Base-by-base conservation (phyloP, 2,329 filamentous ascomycete genomes). In the Xylariaceae sp. region DNA sequence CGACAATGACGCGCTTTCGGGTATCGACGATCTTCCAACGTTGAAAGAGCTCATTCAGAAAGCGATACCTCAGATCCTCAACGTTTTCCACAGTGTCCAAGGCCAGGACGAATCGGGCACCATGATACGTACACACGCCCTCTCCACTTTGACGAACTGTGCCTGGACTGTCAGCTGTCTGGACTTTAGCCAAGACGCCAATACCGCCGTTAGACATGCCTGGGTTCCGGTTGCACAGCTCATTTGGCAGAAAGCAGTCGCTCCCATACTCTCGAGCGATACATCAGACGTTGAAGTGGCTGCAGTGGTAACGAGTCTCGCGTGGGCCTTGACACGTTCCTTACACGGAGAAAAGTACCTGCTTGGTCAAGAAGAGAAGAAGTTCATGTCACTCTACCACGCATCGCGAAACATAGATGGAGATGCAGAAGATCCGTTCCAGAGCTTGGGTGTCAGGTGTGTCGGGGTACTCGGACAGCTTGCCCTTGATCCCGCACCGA, bases 401-500 rank as follows among this genome's bases (percentile, higher is more conserved):
- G 81, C 81, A 19, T 80, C 80, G 18, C 76, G 72, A 59, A 64
- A 52, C 53, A 58, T 74, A 19, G 66, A 62, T 33, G 59, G 60
- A 45, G 57, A 59, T 19, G 42, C 60, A 2, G 66, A 73, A 7
- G 82, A 85, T 54, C 78, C 81, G 27, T 82, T 85, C 68, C 81
- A 82, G 64, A 72, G 73, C 35, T 74, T 86, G 2, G 77, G 81
- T 27, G 81, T 86, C 55, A 86, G 85, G 68, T 85, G 81, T 59
- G 73, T 87, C 55, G 83, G 83, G 47, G 81, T 85, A 6, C 73
- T 87, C 11, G 84, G 83, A 51, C 80, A 82, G 59, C 72, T 87
- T 9, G 83, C 82, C 1, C 70, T 78, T 9, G 68, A 78, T 45
- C 78, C 80, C 4, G 75, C 77, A 2, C 75, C 80, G 0, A 47